phyloP scores from a whole-genome alignment of 208 protist genomes.

The Acanthamoeba pearcei region DNA sequence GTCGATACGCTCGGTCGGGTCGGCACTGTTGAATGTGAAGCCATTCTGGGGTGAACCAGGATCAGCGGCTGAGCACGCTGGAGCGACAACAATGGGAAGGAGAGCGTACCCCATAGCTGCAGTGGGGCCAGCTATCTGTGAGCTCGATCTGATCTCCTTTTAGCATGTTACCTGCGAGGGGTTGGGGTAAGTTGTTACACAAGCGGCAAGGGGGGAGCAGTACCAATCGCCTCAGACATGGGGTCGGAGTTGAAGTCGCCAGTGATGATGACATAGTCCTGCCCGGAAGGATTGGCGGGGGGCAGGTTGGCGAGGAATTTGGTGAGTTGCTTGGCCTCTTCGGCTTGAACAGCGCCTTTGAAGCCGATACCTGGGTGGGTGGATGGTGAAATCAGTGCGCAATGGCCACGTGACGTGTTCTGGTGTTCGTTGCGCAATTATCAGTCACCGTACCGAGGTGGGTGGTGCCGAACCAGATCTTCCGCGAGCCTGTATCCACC shows the following conservation, averaged over 20 bases:
- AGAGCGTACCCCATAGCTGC: constrained; percentile 10
- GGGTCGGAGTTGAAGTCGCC: constrained; percentile 43
- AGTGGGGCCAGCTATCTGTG: constrained; percentile 9
- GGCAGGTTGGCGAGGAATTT: constrained; percentile 1
- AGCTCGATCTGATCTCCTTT: not conserved
- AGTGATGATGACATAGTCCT: not conserved
- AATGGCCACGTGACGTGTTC: not conserved
- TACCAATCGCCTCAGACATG: constrained; percentile 30
- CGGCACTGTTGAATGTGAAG: constrained; percentile 46
- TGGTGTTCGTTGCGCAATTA: no score
- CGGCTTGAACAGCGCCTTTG: constrained; percentile 23
- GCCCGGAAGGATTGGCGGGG: not conserved
- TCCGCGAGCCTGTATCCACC: not conserved
- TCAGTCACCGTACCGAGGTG: not conserved
- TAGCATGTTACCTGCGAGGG: not conserved
- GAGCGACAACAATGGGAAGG: not conserved
- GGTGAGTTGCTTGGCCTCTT: constrained; percentile 35
- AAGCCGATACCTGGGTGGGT: constrained; percentile 21
- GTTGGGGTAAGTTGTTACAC: not conserved
- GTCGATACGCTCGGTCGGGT: constrained; percentile 16
- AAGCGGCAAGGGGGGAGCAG: not conserved
- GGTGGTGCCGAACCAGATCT: constrained; percentile 29
- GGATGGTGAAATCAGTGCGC: not conserved
- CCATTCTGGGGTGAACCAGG: not conserved
- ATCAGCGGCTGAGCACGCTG: no score